A percentile compares a stretch with the other conserved stretches of the same genome.
Conservation (phyloP, 2,329 filamentous ascomycete species). For the Talaromyces sp. region DNA sequence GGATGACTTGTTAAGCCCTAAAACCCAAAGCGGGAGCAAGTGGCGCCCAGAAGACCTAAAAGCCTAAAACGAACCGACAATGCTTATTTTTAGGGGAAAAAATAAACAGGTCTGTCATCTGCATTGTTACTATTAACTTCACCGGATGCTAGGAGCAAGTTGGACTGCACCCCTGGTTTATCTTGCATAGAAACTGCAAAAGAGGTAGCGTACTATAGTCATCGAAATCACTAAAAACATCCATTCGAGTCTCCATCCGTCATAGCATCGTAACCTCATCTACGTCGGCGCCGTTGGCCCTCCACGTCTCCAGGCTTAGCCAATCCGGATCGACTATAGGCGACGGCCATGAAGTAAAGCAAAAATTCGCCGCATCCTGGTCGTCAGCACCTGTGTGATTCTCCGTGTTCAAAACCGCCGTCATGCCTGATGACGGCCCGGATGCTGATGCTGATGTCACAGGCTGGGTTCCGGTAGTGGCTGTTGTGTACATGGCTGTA, state of each 20-base stretch:
- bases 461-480: neutral
- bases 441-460: neutral
- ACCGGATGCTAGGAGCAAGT: neutral
- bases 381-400: neutral
- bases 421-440: neutral
- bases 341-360: constrained; percentile 10
- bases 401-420: neutral
- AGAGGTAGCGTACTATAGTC: neutral
- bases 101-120: neutral
- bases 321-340: constrained; percentile 11
- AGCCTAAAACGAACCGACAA: neutral
- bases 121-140: neutral
- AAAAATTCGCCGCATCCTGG: neutral
- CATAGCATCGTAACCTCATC: neutral
- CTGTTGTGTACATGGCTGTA: neutral
- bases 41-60: neutral
- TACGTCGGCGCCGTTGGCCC: neutral
- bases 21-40: neutral
- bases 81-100: neutral
- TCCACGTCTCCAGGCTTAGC: constrained; percentile 11
- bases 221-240: neutral
- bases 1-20: neutral
- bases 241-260: neutral
- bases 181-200: neutral
- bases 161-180: neutral